Evolutionary conservation across 2,329 filamentous ascomycete species (phyloP), one percentile per base, ranked within the genome.

Genomic region (Talaromyces islandicus): DNA sequence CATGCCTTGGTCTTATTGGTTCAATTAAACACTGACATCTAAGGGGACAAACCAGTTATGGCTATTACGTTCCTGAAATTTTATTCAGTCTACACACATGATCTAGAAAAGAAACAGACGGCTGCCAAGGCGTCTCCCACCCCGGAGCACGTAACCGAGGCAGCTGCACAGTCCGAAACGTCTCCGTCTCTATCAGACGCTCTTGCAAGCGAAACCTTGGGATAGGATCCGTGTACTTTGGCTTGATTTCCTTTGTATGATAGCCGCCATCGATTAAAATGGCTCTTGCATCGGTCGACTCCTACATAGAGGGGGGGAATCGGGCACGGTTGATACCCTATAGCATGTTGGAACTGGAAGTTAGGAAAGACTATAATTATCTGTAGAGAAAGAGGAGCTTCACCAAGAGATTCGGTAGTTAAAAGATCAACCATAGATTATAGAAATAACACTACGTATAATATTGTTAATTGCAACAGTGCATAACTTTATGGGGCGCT

Each of bases 51-150:
- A 38, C 0, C 56, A 80, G 78, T 77, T 63, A 79, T 80, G 74
- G 78, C 79, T 29, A 77, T 81, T 38, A 65, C 76, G 11, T 77
- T 79, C 55, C 69, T 81, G 54, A 78, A 78, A 54, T 76, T 78
- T 64, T 73, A 75, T 57, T 78, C 76, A 3, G 72, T 71, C 54
- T 75, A 70, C 55, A 71, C 69, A 10, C 71, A 73, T 24, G 67
- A 70, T 35, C 66, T 73, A 52, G 69, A 70, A 64, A 73, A 74
- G 57, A 71, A 70, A 68, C 66, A 71, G 68, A 66, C 69, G 25
- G 69, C 66, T 4, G 62, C 65, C 7, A 74, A 72, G 58, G 70
- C 75, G 62, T 58, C 63, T 27, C 64, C 65, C 17, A 69, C 75
- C 61, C 65, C 68, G 12, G 63, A 64, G 32, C 63, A 64, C 12